A percentile compares a stretch with the other conserved stretches of the same genome.
Conservation (phyloP, 345 rosid genomes). For the Euphorbia peplus region DNA sequence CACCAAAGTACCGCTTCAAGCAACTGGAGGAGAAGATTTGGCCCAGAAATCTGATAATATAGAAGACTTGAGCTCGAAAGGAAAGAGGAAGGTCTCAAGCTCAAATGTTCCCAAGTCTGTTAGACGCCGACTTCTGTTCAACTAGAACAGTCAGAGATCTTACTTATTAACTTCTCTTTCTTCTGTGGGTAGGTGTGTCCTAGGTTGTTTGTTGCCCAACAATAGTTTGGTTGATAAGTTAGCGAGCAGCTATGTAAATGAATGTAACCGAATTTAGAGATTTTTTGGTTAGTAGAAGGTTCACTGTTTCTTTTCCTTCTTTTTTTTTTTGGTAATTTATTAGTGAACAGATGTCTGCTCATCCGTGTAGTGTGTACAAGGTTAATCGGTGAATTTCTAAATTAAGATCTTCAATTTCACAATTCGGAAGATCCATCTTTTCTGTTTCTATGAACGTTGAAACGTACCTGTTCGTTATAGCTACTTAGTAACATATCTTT, state of each 20-base stretch:
- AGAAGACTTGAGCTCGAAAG: conserved; percentile 31
- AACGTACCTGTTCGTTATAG: not conserved
- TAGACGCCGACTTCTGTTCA: conserved; percentile 40
- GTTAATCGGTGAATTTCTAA: not conserved
- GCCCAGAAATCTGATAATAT: conserved; percentile 17
- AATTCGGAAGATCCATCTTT: not conserved
- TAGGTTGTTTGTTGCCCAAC: not conserved
- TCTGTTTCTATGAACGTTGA: not conserved
- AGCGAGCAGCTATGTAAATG: not conserved
- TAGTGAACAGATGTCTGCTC: not conserved
- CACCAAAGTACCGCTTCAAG: conserved; percentile 37
- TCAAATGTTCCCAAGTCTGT: conserved; percentile 58
- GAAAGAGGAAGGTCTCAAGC: conserved; percentile 47
- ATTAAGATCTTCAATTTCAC: too few species aligned
- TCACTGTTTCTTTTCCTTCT: not conserved
- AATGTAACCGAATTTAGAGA: not conserved
- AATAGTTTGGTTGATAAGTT: not conserved
- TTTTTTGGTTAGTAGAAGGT: not conserved
- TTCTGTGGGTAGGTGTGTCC: not conserved
- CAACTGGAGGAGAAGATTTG: conserved; percentile 32
- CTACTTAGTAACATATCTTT: not conserved
- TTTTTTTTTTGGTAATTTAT: not conserved
- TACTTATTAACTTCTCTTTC: not conserved
- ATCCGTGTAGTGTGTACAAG: not conserved
- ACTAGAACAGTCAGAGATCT: conserved; percentile 11